Conservation (phyloP, 441 rosid genomes). For the Syzygium syzygioides region DNA sequence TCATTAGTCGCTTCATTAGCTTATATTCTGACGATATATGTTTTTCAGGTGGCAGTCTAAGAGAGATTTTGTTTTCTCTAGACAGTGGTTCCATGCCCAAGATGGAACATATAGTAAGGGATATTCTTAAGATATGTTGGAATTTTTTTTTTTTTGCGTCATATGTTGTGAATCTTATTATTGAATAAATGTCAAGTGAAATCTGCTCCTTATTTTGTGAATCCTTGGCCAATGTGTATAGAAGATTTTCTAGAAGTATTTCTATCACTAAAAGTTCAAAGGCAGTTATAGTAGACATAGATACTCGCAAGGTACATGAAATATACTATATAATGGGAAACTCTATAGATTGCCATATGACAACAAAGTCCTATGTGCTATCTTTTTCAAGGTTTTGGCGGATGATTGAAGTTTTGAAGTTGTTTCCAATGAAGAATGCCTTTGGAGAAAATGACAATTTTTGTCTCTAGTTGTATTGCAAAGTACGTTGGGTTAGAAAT, state of each 20-base stretch:
- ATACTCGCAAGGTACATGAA: neutral
- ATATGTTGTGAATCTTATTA: neutral
- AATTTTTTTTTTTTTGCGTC: neutral
- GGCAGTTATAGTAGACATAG: neutral
- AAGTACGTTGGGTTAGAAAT: neutral
- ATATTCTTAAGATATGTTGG: neutral
- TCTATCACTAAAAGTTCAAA: neutral
- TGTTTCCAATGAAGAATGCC: neutral
- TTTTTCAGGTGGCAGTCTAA: slow-evolving; percentile 84
- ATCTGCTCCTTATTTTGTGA: neutral
- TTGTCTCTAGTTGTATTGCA: neutral
- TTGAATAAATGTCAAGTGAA: neutral
- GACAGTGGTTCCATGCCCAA: slow-evolving; percentile 98
- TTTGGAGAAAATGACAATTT: neutral
- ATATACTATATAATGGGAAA: neutral
- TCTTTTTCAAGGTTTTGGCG: neutral
- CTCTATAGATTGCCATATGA: neutral
- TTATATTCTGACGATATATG: slow-evolving; percentile 14
- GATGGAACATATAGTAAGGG: slow-evolving; percentile 97
- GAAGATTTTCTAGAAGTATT: neutral
- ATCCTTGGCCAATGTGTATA: neutral
- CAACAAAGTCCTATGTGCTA: neutral
- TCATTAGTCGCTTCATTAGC: neutral
- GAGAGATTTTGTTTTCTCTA: slow-evolving; percentile 93
- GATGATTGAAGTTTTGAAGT: neutral